These are phyloP conservation scores for Nigrospora sphaerica DNA, from an alignment of 2,329 filamentous ascomycete genomes.

Conservation along the genomic window DNA sequence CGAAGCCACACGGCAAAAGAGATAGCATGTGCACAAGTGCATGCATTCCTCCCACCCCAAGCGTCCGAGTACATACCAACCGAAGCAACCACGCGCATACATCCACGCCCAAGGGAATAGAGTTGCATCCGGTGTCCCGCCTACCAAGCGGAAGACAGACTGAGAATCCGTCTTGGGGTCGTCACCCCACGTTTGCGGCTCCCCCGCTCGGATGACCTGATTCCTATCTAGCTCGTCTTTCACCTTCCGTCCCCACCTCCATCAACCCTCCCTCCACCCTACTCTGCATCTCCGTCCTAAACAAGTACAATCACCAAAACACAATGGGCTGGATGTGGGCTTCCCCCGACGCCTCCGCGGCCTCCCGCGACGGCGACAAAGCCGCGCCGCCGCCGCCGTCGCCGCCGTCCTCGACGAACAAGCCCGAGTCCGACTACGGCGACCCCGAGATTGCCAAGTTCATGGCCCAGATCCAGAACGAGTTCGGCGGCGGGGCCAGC, in stretches of 20 bases:
- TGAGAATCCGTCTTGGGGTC: background rate
- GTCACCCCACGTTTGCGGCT: background rate
- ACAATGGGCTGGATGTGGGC: slow-evolving; percentile 59
- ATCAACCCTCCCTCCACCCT: background rate
- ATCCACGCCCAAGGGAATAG: too few species aligned
- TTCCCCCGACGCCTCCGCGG: slow-evolving; percentile 21
- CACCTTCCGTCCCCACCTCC: background rate
- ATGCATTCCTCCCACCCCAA: too few species aligned
- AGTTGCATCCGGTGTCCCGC: too few species aligned
- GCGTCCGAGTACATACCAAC: too few species aligned
- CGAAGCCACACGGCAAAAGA: too few species aligned
- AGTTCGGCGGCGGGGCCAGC: slow-evolving; percentile 15
- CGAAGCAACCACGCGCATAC: too few species aligned
- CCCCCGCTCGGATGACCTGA: background rate
- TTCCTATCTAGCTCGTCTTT: background rate
- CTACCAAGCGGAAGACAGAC: too few species aligned
- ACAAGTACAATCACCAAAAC: background rate
- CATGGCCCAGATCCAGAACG: slow-evolving; percentile 28
- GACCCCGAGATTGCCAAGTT: slow-evolving; percentile 51
- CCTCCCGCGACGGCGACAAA: slow-evolving; percentile 12
- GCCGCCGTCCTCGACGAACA: slow-evolving; percentile 3
- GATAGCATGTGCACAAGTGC: too few species aligned
- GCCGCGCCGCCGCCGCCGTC: slow-evolving; percentile 2
- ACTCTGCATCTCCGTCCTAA: background rate
- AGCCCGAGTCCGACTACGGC: slow-evolving; percentile 14